Conservation (phyloP, 495 filamentous ascomycete genomes). For the Penicillium maclennaniae region DNA sequence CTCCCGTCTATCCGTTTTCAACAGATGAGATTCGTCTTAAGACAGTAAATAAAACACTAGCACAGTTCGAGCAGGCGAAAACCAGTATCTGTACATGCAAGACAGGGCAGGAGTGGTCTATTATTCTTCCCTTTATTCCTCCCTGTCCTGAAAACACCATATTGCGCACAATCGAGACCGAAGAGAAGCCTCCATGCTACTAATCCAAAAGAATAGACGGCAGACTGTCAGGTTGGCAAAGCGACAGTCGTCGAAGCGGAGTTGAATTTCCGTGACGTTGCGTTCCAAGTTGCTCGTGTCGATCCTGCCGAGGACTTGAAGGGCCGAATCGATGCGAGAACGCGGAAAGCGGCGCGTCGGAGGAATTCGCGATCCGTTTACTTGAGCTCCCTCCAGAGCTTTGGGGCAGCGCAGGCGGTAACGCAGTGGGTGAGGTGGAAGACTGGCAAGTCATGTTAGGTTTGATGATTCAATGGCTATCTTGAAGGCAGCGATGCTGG, state of each 20-base stretch:
- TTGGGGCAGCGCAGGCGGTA: conserved; percentile 85
- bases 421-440: conserved; percentile 98
- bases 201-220: conserved; percentile 23
- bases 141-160: conserved; percentile 29
- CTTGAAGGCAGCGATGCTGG: neutral
- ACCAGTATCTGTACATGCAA: conserved; percentile 52
- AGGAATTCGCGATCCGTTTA: conserved; percentile 48
- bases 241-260: conserved; percentile 23
- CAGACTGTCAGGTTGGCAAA: conserved; percentile 18
- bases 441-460: conserved; percentile 54
- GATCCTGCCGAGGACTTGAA: conserved; percentile 2
- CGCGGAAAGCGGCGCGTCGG: conserved; percentile 10
- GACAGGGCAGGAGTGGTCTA: conserved; percentile 29
- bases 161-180: conserved; percentile 22
- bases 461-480: neutral
- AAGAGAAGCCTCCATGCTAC: conserved; percentile 18
- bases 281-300: conserved; percentile 8
- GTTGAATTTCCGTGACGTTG: conserved; percentile 12
- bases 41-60: conserved; percentile 32
- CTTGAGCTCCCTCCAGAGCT: conserved; percentile 87
- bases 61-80: conserved; percentile 42
- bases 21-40: conserved; percentile 36
- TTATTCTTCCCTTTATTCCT: conserved; percentile 25
- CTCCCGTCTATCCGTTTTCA: conserved; percentile 19
- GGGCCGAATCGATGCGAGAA: conserved; percentile 8